Evolutionary conservation across 805 yeast genomes (phyloP), one percentile per base, ranked within the genome.

Genomic region (Candida tallmaniae): DNA sequence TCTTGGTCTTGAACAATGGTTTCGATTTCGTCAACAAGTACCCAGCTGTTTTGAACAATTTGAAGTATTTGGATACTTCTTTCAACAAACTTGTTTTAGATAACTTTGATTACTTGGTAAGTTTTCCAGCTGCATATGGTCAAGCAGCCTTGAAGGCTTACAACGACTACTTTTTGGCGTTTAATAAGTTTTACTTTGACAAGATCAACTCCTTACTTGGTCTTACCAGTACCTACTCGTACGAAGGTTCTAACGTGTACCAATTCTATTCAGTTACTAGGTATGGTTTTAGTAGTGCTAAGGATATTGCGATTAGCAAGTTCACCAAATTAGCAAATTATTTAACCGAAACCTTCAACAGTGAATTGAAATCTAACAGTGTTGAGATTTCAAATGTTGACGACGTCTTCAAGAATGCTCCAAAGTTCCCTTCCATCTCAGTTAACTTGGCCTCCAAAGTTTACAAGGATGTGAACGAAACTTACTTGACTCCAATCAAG

Each of bases 401-500:
- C n/a, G n/a, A n/a, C n/a, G n/a, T n/a, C n/a, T n/a, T n/a, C n/a
- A n/a, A n/a, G n/a, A n/a, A n/a, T n/a, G n/a, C n/a, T n/a, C 10
- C 8, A 28, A 28, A 20, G 6, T 69, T 68, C 13, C 49, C 63
- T 4, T n/a, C 5, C 6, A 23, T 36, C 13, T 32, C 28, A 7
- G 10, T 13, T 9, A 30, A 30, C 12, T 32, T 42, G n/a, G 17
- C 29, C 11, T 28, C 32, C 18, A 22, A 31, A 19, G 15, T 43
- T 14, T 30, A 25, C 13, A 19, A 3, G 16, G 47, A 43, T 38
- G 53, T 65, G 36, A 60, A 63, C 44, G 49, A 56, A 23, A 58
- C 54, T 27, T 63, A 54, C 49, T 51, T 66, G 32, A 59, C 57
- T 43, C 71, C 71, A 20, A 56, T 64, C 45, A 59, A 57, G 45